These are phyloP conservation scores for Teratosphaeriaceae sp. DNA, from an alignment of 2,329 filamentous ascomycete species.

Conservation along the genomic window DNA sequence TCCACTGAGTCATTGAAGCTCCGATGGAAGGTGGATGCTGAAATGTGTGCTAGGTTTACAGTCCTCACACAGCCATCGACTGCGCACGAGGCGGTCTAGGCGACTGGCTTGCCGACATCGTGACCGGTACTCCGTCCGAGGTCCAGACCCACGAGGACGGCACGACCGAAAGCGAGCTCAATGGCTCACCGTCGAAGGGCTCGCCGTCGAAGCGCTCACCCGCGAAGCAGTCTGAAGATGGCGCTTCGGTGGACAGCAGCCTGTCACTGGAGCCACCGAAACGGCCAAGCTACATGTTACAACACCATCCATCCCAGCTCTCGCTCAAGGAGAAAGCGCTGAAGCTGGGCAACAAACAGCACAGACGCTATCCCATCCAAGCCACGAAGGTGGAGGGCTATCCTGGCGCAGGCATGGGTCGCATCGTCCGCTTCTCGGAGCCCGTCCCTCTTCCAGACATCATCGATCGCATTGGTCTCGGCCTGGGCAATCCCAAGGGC, in stretches of 20 bases:
- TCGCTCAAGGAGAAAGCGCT: slow-evolving; percentile 28
- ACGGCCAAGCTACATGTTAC: slow-evolving; percentile 37
- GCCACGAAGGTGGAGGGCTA: slow-evolving; percentile 38
- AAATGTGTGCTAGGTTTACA: slow-evolving; percentile 57
- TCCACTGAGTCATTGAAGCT: not conserved
- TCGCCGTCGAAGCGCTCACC: too few species aligned
- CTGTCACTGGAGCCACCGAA: slow-evolving; percentile 27
- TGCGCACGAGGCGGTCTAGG: slow-evolving; percentile 78
- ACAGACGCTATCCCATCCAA: slow-evolving; percentile 49
- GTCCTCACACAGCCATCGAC: slow-evolving; percentile 91
- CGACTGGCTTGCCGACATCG: slow-evolving; percentile 87
- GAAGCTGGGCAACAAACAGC: slow-evolving; percentile 36
- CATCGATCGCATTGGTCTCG: slow-evolving; percentile 54
- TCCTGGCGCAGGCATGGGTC: slow-evolving; percentile 53
- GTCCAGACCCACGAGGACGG: slow-evolving; percentile 9
- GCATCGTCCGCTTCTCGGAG: slow-evolving; percentile 49
- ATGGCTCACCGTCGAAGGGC: slow-evolving; percentile 2
- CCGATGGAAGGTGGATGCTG: not conserved
- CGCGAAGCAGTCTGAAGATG: too few species aligned
- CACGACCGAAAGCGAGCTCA: not conserved
- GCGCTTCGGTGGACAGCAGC: slow-evolving; percentile 28
- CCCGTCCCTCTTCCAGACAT: slow-evolving; percentile 50
- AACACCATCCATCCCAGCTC: slow-evolving; percentile 44
- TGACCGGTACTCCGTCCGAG: slow-evolving; percentile 51
- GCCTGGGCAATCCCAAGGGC: slow-evolving; percentile 60